A percentile compares a stretch with the other conserved stretches of the same genome.
These are phyloP conservation scores for Euphrasia arctica DNA, from an alignment of 305 asterid genomes.

Conservation along the genomic window DNA sequence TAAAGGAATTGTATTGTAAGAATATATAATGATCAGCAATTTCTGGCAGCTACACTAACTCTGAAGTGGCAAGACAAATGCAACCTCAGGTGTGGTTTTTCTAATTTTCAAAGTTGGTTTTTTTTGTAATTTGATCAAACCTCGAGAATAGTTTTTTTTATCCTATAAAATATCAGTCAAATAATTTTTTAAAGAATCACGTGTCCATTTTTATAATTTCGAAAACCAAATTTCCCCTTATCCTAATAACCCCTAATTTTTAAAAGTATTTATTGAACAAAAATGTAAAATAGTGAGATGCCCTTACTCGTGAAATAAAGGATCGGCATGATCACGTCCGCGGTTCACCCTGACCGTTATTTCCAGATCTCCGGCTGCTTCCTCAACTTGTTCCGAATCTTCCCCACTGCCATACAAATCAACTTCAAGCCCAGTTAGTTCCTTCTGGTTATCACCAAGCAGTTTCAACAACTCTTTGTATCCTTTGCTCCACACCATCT, in stretches of 20 bases:
- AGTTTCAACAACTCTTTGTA: constrained; percentile 86
- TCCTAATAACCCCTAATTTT: too few relatives aligned
- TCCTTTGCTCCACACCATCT: constrained; percentile 98
- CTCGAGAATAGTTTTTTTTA: not conserved
- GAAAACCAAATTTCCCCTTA: too few relatives aligned
- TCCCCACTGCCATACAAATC: constrained; percentile 95
- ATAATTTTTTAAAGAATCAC: too few relatives aligned
- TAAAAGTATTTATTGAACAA: not conserved
- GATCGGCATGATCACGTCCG: constrained; percentile 94
- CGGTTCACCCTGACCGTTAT: constrained; percentile 78
- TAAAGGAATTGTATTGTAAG: not conserved
- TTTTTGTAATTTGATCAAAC: not conserved
- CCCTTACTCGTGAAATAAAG: constrained; percentile 88
- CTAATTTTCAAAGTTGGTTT: not conserved
- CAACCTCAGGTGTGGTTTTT: not conserved
- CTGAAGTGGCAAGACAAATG: too few relatives aligned
- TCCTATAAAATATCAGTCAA: not conserved
- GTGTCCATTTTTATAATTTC: too few relatives aligned
- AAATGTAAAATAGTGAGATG: constrained; percentile 4
- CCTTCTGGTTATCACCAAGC: constrained; percentile 63
- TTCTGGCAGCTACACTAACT: not conserved
- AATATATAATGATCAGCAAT: constrained; percentile 5
- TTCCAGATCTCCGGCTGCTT: constrained; percentile 65
- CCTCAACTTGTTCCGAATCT: constrained; percentile 77
- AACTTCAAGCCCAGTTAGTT: constrained; percentile 69